A percentile compares a stretch with the other conserved stretches of the same genome.
phyloP scores from a whole-genome alignment of 2,329 filamentous ascomycete genomes.

The Calonectria pseudoreteaudii region DNA sequence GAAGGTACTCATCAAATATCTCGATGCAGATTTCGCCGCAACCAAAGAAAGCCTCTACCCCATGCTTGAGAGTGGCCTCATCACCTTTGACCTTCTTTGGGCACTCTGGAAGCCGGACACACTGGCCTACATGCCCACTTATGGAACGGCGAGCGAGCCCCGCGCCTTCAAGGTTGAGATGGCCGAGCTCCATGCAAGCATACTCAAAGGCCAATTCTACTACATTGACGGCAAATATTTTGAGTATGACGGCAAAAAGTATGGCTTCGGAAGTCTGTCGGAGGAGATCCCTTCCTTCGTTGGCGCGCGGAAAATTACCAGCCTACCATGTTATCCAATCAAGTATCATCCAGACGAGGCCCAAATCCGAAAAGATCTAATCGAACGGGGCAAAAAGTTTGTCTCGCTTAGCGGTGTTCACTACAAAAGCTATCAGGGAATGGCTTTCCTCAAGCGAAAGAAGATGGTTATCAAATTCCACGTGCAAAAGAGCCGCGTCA shows the following conservation, averaged over 20 bases:
- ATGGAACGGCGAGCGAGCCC: constrained; percentile 80
- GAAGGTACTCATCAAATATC: constrained; percentile 79
- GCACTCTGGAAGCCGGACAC: constrained; percentile 90
- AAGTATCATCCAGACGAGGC: constrained; percentile 81
- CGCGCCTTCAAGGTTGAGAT: constrained; percentile 86
- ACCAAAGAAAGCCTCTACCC: constrained; percentile 83
- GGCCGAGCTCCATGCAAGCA: constrained; percentile 75
- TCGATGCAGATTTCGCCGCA: constrained; percentile 84
- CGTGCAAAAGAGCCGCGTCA: constrained; percentile 86
- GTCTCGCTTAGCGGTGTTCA: constrained; percentile 84
- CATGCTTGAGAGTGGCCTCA: constrained; percentile 83
- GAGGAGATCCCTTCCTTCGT: constrained; percentile 81
- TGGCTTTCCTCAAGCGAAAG: constrained; percentile 88
- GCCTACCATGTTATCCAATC: constrained; percentile 80
- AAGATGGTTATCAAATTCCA: constrained; percentile 79
- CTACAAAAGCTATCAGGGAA: constrained; percentile 84
- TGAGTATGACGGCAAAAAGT: constrained; percentile 89
- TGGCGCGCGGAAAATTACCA: constrained; percentile 85
- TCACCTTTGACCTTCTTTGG: constrained; percentile 91
- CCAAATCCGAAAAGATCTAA: constrained; percentile 72
- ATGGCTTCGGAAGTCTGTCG: constrained; percentile 79
- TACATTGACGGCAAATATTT: constrained; percentile 83
- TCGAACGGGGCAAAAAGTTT: constrained; percentile 88
- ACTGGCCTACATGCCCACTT: constrained; percentile 81
- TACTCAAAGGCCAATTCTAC: constrained; percentile 81